Evolutionary conservation across 176 grass and related monocot genomes (phyloP).

Genomic region (Triticum dicoccoides): DNA sequence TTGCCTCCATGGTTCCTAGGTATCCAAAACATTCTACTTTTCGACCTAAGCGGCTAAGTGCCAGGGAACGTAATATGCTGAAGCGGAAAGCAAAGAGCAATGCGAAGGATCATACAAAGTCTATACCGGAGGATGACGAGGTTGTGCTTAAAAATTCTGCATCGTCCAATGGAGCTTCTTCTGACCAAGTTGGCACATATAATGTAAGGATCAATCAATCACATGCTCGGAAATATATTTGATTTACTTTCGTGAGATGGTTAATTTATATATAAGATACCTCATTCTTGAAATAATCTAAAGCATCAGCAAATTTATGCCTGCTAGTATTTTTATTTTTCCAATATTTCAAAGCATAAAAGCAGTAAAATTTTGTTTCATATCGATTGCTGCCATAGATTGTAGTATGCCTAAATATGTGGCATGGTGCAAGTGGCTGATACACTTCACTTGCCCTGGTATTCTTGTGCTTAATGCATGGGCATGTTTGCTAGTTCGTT

Average conservation of each 20-base stretch:
- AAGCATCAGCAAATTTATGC: conserved; percentile 4
- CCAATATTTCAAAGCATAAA: background rate
- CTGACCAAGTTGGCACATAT: conserved; percentile 46
- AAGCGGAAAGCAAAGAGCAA: conserved; percentile 92
- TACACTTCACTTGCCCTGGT: conserved; percentile 4
- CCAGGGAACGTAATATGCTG: conserved; percentile 86
- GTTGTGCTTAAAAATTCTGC: conserved; percentile 35
- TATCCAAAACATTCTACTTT: conserved; percentile 48
- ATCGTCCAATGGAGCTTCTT: conserved; percentile 48
- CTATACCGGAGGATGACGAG: conserved; percentile 74
- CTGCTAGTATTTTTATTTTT: background rate
- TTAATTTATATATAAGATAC: background rate
- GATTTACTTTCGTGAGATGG: background rate
- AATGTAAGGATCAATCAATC: conserved; percentile 52
- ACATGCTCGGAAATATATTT: background rate
- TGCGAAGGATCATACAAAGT: conserved; percentile 90
- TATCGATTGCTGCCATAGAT: background rate
- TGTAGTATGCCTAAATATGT: conserved; percentile 19
- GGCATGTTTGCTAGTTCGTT: background rate
- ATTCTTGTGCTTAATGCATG: background rate
- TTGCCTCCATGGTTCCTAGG: conserved; percentile 81
- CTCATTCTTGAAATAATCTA: conserved; percentile 2
- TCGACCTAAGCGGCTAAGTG: conserved; percentile 76
- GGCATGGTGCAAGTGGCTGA: background rate
- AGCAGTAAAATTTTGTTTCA: conserved; percentile 6